Base-by-base conservation (phyloP, 1,284 basidiomycete genomes). In the Bondarzewia mesenterica region DNA sequence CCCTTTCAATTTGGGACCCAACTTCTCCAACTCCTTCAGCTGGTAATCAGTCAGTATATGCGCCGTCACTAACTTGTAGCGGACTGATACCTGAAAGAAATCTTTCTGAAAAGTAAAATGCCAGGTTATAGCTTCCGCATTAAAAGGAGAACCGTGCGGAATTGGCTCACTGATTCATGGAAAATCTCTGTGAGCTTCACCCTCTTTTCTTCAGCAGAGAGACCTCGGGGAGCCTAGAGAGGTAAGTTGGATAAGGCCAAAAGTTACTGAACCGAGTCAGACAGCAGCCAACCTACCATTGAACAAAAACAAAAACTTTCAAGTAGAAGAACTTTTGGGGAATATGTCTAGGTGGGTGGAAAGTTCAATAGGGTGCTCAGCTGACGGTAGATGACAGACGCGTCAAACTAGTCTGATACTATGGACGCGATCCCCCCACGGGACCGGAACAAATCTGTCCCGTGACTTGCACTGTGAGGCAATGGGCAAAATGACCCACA, bases 21-120 rank as follows among this genome's bases (percentile, higher is more conserved):
- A 71, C 61, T 92, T 94, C 65, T 94, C 91, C 16, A 94, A 72
- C 57, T 94, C 92, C 61, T 93, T 93, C 43, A 94, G 72, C 77
- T 91, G 43, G 23, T 7, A 22, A 15, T 12, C 3, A 4, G 29
- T 32, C 29, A 32, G 29, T 32, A 32, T 7, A 7, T 23, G 20
- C 22, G n/a, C 20, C 20, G 8, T 8, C n/a, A 20, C 15, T 42
- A 15, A 20, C n/a, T n/a, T n/a, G n/a, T 14, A 25, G 38, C n/a
- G 37, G 7, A 32, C 14, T 5, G 57, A 55, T 51, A 78, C 86
- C 70, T 89, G 86, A 62, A 76, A 93, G 61, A 93, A 93, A 60
- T 93, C 89, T 65, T 84, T 85, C 91, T 93, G 32, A 21, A 18
- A 7, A 42, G 29, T 7, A 10, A n/a, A n/a, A 10, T 10, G 29